These are phyloP conservation scores for Neurospora sp. DNA, from an alignment of 495 filamentous ascomycete species.

Conservation along the genomic window DNA sequence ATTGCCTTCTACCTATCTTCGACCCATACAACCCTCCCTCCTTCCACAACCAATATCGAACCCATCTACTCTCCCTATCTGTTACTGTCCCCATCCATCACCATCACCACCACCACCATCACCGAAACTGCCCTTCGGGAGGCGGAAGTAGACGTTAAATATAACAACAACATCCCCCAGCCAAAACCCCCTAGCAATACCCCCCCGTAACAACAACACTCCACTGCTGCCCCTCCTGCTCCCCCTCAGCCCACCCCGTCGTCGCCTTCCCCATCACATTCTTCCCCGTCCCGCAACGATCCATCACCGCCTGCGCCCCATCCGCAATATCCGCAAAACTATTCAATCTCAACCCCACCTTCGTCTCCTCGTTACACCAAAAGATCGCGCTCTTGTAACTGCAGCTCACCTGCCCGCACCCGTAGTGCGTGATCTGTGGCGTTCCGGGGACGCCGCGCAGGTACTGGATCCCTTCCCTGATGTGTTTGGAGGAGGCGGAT, in stretches of 20 bases:
- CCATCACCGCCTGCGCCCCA: neutral
- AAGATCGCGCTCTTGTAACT: neutral
- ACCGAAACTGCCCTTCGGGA: no score
- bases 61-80: no score
- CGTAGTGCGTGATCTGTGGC: neutral
- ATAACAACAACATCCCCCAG: no score
- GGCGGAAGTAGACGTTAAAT: no score
- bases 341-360: neutral
- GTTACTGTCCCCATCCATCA: no score
- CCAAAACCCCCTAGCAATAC: neutral
- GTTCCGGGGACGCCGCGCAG: neutral
- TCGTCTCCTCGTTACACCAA: neutral
- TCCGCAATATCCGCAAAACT: neutral
- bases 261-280: neutral
- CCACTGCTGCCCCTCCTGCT: neutral
- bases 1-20: no score
- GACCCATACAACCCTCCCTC: no score
- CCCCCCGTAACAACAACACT: neutral
- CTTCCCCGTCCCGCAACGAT: neutral
- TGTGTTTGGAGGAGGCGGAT: neutral
- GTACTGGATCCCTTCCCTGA: neutral
- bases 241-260: neutral
- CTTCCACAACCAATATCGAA: no score
- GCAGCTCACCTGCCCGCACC: slow-evolving; percentile 1
- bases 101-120: no score